A percentile compares a stretch with the other conserved stretches of the same genome.
These are phyloP conservation scores for Arabis alpina DNA, from an alignment of 345 rosid genomes.

Conservation along the genomic window DNA sequence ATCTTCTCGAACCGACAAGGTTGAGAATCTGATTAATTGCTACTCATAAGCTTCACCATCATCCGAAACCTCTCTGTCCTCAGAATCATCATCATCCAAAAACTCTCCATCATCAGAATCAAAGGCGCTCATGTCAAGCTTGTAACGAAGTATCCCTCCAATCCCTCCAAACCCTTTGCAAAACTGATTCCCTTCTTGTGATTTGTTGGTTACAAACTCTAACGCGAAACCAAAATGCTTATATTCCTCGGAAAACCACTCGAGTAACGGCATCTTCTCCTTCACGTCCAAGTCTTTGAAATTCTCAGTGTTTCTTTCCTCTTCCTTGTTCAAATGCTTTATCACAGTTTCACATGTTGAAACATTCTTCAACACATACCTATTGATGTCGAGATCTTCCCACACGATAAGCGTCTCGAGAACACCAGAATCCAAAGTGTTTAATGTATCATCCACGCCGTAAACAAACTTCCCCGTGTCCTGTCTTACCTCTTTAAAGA, in stretches of 20 bases:
- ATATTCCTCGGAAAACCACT: neutral
- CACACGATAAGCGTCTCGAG: neutral
- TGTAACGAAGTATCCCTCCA: slow-evolving; percentile 1
- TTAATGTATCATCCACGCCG: slow-evolving; percentile 4
- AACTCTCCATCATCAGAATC: neutral
- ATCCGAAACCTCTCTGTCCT: too few species aligned
- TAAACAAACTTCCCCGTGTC: neutral
- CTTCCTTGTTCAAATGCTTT: slow-evolving; percentile 3
- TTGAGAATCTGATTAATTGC: too few species aligned
- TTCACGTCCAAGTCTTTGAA: neutral
- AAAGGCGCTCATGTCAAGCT: neutral
- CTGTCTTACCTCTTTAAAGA: neutral
- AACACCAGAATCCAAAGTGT: neutral
- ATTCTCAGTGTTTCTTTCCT: neutral
- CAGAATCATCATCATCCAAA: neutral
- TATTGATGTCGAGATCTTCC: neutral
- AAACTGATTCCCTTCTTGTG: neutral
- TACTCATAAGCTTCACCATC: too few species aligned
- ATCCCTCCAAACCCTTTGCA: neutral
- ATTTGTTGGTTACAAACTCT: neutral
- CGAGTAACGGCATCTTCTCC: neutral
- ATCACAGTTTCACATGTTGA: neutral
- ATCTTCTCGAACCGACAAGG: too few species aligned
- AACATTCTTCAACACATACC: slow-evolving; percentile 1
- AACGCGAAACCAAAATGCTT: neutral